Evolutionary conservation across 1,284 basidiomycete species (phyloP).

Genomic region (Meripilus lineatus): DNA sequence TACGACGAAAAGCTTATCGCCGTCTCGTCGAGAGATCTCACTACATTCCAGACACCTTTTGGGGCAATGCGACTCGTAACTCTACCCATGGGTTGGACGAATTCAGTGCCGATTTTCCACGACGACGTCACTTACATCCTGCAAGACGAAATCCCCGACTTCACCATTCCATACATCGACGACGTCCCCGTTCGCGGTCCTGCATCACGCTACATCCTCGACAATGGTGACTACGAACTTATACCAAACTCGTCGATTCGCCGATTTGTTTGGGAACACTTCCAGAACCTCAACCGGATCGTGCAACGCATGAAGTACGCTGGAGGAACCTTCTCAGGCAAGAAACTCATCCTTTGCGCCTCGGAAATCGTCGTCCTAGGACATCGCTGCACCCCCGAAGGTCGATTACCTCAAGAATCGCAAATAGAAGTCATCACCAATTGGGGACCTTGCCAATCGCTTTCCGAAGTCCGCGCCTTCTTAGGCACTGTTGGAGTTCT

Average conservation of each 20-base stretch:
- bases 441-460: slow-evolving; percentile 16
- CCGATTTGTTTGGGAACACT: slow-evolving; percentile 26
- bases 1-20: slow-evolving; percentile 19
- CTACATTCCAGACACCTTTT: slow-evolving; percentile 15
- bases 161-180: slow-evolving; percentile 29
- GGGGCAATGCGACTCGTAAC: slow-evolving; percentile 21
- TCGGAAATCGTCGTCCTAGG: slow-evolving; percentile 17
- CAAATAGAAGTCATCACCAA: slow-evolving; percentile 20
- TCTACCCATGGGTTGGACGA: slow-evolving; percentile 37
- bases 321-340: slow-evolving; percentile 21
- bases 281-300: slow-evolving; percentile 23
- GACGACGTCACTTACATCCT: slow-evolving; percentile 31
- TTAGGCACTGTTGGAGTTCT: slow-evolving; percentile 18
- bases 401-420: slow-evolving; percentile 16
- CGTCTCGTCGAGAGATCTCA: slow-evolving; percentile 24
- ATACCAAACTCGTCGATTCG: slow-evolving; percentile 27
- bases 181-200: slow-evolving; percentile 23
- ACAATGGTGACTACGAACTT: slow-evolving; percentile 14
- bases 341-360: slow-evolving; percentile 14
- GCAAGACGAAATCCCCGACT: slow-evolving; percentile 29
- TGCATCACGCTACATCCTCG: slow-evolving; percentile 13
- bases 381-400: slow-evolving; percentile 17
- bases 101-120: slow-evolving; percentile 34
- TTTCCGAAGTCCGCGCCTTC: slow-evolving; percentile 20
- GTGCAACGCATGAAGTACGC: slow-evolving; percentile 24